Conservation (phyloP, 78 protist genomes). For the Dictyostelium discoideum region DNA sequence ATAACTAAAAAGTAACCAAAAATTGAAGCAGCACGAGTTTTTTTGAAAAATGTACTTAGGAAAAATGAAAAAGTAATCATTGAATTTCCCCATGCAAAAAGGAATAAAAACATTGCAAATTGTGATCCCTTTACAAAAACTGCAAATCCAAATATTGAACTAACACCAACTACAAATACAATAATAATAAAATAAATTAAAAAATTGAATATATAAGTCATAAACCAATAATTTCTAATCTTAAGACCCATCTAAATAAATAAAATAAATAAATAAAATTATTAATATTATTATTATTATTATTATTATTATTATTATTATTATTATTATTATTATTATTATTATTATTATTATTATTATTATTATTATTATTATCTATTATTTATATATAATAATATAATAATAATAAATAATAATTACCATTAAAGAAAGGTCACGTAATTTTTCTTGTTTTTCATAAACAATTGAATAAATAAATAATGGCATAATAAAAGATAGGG, state of each 20-base stretch:
- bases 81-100: constrained; percentile 84
- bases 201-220: constrained; percentile 76
- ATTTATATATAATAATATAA: too few species aligned
- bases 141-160: constrained; percentile 26
- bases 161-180: constrained; percentile 35
- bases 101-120: constrained; percentile 52
- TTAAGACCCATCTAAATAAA: constrained; percentile 69
- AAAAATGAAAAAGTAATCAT: constrained; percentile 75
- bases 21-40: constrained; percentile 68
- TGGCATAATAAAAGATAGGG: constrained; percentile 67
- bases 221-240: constrained; percentile 81
- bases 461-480: constrained; percentile 57
- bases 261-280: not conserved
- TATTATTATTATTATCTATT: too few species aligned
- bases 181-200: constrained; percentile 50
- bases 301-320: too few species aligned
- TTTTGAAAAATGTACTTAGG: constrained; percentile 53
- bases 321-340: too few species aligned
- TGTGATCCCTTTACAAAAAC: constrained; percentile 30
- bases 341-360: too few species aligned
- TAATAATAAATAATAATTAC: not conserved
- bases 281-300: too few species aligned
- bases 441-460: constrained; percentile 63
- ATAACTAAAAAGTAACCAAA: constrained; percentile 78
- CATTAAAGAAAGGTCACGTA: constrained; percentile 55